phyloP scores from a whole-genome alignment of 352 stramenopile species.

The Blastocystis sp. region DNA sequence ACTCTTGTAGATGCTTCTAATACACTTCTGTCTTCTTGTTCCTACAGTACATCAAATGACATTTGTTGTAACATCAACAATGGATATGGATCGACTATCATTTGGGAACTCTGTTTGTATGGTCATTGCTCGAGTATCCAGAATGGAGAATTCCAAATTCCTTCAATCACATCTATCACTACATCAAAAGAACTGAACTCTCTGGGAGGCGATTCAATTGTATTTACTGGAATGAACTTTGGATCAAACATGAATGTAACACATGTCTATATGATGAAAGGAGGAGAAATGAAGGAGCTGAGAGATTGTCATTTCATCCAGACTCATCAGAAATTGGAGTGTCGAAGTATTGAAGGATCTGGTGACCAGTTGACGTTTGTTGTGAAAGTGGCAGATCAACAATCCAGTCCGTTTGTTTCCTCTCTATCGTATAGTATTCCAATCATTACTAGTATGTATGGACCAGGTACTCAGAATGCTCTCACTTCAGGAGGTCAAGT shows the following conservation, averaged over 20 bases:
- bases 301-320: not conserved
- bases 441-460: slow-evolving; percentile 2
- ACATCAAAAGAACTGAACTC: not conserved
- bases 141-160: not conserved
- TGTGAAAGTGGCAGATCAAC: not conserved
- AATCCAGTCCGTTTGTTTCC: not conserved
- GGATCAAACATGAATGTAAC: not conserved
- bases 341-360: not conserved
- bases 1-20: not conserved
- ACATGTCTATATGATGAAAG: not conserved
- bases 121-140: not conserved
- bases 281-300: not conserved
- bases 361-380: not conserved
- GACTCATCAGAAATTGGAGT: not conserved
- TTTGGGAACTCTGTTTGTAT: not conserved
- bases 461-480: not conserved
- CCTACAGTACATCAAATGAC: not conserved
- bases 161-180: not conserved
- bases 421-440: not conserved
- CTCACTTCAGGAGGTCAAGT: slow-evolving; percentile 12
- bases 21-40: not conserved
- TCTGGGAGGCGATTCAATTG: not conserved
- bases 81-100: not conserved
- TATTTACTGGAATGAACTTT: not conserved
- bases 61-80: not conserved